Base-by-base conservation (phyloP, 805 yeast species). In the Nakazawaea populi region DNA sequence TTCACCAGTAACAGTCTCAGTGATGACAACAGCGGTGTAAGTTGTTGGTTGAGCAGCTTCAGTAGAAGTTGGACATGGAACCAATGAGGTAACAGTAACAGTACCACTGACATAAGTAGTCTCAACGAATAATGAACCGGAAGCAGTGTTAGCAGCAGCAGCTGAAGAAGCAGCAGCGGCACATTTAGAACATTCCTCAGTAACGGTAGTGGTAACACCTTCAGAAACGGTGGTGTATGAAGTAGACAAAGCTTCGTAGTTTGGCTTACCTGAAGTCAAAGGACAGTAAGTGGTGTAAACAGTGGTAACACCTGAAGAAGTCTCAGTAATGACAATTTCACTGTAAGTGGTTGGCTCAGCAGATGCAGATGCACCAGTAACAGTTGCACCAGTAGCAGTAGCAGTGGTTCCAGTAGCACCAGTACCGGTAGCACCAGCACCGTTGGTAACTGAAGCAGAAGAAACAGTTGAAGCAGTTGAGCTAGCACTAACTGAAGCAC, bases 211-310 rank as follows among this genome's bases (percentile, higher is more conserved):
- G 48, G 51, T 50, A 46, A 24, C 38, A 38, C 46, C 49, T 34
- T 51, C 47, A 29, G 47, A 37, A 35, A 48, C 51, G 35, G 50
- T 51, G 38, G 29, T 45, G 36, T 14, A 11, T 12, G 48, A 47
- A 34, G 54, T 48, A 31, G 54, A 47, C 41, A 45, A 44, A 35
- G 54, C 51, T 24, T 40, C 5, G 48, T 31, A 44, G 28, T 28
- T 49, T 45, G 51, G 51, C 11, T 42, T 44, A 45, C 51, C 54
- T 10, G 44, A 38, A n/a, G 52, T 31, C 41, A 51, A 42, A 46
- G 58, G 59, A 44, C 60, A 55, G 61, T 53, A 58, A 48, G 61
- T 59, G 51, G 60, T 57, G 58, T 49, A 56, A 14, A 49, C 55
- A 46, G 62, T 59, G 36, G 48, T 47, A 9, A 41, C 45, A 42